Conservation (phyloP, 345 rosid genomes). For the Brassica cretica region DNA sequence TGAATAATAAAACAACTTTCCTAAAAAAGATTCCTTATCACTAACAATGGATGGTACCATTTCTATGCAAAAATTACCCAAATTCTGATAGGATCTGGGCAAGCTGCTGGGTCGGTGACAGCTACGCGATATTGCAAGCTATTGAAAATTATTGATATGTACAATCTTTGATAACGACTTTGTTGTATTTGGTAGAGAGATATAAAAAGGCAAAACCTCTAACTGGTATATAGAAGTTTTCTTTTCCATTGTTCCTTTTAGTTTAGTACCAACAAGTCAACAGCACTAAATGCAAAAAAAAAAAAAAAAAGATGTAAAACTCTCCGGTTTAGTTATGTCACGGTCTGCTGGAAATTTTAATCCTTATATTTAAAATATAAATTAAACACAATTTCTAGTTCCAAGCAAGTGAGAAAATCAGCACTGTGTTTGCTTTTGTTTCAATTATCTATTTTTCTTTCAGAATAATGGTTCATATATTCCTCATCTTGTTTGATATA, state of each 20-base stretch:
- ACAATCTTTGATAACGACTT: constrained; percentile 43
- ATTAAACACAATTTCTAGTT: not conserved
- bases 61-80: constrained; percentile 36
- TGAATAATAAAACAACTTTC: constrained; percentile 40
- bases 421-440: not conserved
- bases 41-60: constrained; percentile 42
- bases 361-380: not conserved
- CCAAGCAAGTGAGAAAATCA: constrained; percentile 3
- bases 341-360: not conserved
- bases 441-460: not conserved
- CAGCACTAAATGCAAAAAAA: constrained; percentile 30
- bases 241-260: constrained; percentile 13
- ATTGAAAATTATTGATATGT: constrained; percentile 42
- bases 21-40: constrained; percentile 44
- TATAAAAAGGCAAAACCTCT: constrained; percentile 19
- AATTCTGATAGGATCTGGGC: constrained; percentile 39
- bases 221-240: constrained; percentile 27
- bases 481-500: constrained; percentile 1
- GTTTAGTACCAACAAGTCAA: constrained; percentile 39
- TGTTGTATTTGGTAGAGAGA: constrained; percentile 24
- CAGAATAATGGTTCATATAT: not conserved
- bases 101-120: constrained; percentile 42
- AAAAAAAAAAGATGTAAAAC: not conserved
- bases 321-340: constrained; percentile 6
- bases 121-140: constrained; percentile 43